Evolutionary conservation across 202 grass and related monocot genomes (phyloP), one percentile per base, ranked within the genome.

Genomic region (Panicum hallii): DNA sequence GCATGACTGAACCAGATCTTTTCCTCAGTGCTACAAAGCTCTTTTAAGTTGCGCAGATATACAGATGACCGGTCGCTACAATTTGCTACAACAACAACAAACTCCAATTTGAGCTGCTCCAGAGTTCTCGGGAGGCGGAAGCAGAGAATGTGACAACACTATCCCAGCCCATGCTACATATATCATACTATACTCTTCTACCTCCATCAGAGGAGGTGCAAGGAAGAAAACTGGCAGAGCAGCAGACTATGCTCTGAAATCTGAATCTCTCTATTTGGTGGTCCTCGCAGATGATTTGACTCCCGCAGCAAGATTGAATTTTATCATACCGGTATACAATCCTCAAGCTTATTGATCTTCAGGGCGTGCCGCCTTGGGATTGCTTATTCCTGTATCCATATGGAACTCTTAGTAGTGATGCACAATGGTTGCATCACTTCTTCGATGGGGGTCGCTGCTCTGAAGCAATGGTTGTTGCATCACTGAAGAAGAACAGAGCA

Each of bases 341-440:
- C 71, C 81, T 78, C 67, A 67, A 43, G 72, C 41, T 87, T 81
- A 78, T 50, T 86, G 75, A 82, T 38, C 64, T 74, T 48, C 80
- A 65, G 20, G 63, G 67, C 56, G 67, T 63, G 71, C 55, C 53
- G 50, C 79, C 83, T 60, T 52, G 68, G 62, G 20, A 81, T 86
- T 42, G 26, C 74, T 89, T 62, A 75, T 77, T 86, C 66, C 47
- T 84, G 65, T 75, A 83, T 79, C 66, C 64, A 74, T 63, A 84
- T 19, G 78, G 47, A 82, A 82, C 83, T 67, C 41, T 38, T 38
- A 3, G 36, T 36, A 60, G 60, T 30, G 14, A 75, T 26, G 63
- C 68, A 55, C 30, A 72, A 50, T 72, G 77, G 79, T 85, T 44
- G 89, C 77, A 85, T 88, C 82, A 85, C 82, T 58, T 82, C 11